phyloP scores from a whole-genome alignment of 257 asterid genomes.

The Fraxinus pennsylvanica region DNA sequence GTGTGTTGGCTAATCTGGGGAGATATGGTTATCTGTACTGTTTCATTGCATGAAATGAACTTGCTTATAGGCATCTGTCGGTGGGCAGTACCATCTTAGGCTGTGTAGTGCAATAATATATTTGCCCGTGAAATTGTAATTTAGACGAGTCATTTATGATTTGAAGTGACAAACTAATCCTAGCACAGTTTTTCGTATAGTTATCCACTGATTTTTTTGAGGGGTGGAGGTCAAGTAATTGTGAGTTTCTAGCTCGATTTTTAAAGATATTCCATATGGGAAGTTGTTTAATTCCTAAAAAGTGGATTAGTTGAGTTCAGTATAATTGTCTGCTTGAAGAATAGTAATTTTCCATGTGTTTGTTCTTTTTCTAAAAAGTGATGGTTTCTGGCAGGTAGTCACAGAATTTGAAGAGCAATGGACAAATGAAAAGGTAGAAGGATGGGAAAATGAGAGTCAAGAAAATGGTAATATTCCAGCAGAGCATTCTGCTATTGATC shows the following conservation, averaged over 20 bases:
- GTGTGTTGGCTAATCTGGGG: neutral
- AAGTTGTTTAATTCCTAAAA: neutral
- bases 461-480: slow-evolving; percentile 57
- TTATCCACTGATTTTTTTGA: neutral
- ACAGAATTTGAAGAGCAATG: slow-evolving; percentile 90
- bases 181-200: neutral
- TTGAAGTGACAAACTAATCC: neutral
- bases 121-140: neutral
- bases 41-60: neutral
- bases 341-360: neutral
- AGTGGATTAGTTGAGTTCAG: slow-evolving; percentile 8
- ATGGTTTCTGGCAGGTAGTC: slow-evolving; percentile 47
- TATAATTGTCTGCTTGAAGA: neutral
- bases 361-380: slow-evolving; percentile 18
- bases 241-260: neutral
- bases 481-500: slow-evolving; percentile 68
- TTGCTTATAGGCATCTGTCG: neutral
- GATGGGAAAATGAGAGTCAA: slow-evolving; percentile 72
- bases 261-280: neutral
- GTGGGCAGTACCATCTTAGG: neutral
- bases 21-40: neutral
- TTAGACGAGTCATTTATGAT: neutral
- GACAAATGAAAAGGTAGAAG: slow-evolving; percentile 63
- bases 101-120: neutral
- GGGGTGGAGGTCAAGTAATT: neutral